Evolutionary conservation across 2,329 filamentous ascomycete species (phyloP).

Genomic region (Plenodomus biglobosus): DNA sequence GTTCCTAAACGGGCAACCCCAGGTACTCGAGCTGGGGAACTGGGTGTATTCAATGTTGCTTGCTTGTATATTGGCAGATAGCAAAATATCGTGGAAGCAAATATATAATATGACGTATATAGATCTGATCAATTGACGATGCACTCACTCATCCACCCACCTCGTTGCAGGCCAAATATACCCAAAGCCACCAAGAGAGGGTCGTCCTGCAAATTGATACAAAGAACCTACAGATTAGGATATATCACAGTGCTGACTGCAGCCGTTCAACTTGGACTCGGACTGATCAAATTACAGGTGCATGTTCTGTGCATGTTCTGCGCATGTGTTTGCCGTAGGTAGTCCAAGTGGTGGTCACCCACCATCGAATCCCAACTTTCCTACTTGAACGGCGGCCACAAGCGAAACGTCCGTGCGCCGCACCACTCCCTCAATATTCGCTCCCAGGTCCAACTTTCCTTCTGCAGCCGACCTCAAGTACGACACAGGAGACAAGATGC

Average conservation of each 20-base stretch:
- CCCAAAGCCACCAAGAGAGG: too few relatives aligned
- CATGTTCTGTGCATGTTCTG: neutral
- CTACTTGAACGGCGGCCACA: slow-evolving; percentile 9
- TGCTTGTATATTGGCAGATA: too few relatives aligned
- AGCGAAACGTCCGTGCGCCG: slow-evolving; percentile 15
- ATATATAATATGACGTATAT: too few relatives aligned
- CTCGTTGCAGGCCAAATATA: too few relatives aligned
- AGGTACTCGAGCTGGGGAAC: slow-evolving; percentile 5
- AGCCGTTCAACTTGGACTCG: neutral
- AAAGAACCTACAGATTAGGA: too few relatives aligned
- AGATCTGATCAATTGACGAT: too few relatives aligned
- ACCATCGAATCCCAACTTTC: slow-evolving; percentile 5
- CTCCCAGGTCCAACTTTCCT: slow-evolving; percentile 25
- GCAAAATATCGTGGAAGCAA: too few relatives aligned
- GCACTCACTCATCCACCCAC: too few relatives aligned
- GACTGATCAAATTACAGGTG: neutral
- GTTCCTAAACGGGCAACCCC: slow-evolving; percentile 23
- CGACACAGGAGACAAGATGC: slow-evolving; percentile 45
- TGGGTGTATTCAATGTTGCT: too few relatives aligned
- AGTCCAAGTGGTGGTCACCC: slow-evolving; percentile 23
- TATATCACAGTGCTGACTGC: too few relatives aligned
- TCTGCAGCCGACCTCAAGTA: slow-evolving; percentile 29
- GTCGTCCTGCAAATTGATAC: too few relatives aligned
- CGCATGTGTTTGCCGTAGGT: too few relatives aligned
- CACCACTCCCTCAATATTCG: slow-evolving; percentile 13